Percentiles rank a stretch among this genome's conserved stretches.
Evolutionary conservation across 1,284 basidiomycete genomes (phyloP).

Genomic region (Bondarzewia mesenterica): DNA sequence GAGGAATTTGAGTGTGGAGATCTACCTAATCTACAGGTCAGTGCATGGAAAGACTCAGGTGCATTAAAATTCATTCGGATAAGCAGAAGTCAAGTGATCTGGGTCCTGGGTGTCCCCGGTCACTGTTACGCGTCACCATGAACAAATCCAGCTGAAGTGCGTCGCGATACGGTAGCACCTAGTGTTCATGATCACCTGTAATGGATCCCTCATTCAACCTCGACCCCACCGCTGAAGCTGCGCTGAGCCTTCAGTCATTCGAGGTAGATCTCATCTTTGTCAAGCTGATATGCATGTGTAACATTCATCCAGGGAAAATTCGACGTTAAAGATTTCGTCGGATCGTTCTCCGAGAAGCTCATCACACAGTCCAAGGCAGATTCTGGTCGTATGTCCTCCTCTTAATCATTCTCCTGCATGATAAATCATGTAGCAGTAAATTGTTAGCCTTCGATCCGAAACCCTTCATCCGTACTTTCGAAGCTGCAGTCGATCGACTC

Average conservation of each 20-base stretch:
- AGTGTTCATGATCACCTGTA: background rate
- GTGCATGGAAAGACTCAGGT: too few relatives aligned
- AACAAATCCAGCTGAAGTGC: too few relatives aligned
- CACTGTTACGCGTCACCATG: too few relatives aligned
- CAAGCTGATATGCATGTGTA: background rate
- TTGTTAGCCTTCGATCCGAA: conserved; percentile 82
- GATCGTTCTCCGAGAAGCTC: conserved; percentile 77
- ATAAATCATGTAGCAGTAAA: background rate
- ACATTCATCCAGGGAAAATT: conserved; percentile 65
- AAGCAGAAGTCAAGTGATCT: background rate
- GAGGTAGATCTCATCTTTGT: conserved; percentile 7
- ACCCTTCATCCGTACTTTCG: conserved; percentile 90
- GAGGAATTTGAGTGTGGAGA: background rate
- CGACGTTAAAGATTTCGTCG: conserved; percentile 86
- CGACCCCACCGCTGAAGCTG: conserved; percentile 7
- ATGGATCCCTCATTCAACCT: conserved; percentile 8
- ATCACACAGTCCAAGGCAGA: conserved; percentile 78
- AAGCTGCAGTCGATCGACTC: conserved; percentile 82
- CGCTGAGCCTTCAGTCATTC: conserved; percentile 10
- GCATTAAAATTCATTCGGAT: too few relatives aligned
- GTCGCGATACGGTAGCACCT: too few relatives aligned
- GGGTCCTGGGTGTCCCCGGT: too few relatives aligned
- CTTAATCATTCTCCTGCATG: background rate
- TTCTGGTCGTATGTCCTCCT: conserved; percentile 64
- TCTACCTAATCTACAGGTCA: background rate